Conservation (phyloP, 2,329 filamentous ascomycete species). For the Claviceps arundinis region DNA sequence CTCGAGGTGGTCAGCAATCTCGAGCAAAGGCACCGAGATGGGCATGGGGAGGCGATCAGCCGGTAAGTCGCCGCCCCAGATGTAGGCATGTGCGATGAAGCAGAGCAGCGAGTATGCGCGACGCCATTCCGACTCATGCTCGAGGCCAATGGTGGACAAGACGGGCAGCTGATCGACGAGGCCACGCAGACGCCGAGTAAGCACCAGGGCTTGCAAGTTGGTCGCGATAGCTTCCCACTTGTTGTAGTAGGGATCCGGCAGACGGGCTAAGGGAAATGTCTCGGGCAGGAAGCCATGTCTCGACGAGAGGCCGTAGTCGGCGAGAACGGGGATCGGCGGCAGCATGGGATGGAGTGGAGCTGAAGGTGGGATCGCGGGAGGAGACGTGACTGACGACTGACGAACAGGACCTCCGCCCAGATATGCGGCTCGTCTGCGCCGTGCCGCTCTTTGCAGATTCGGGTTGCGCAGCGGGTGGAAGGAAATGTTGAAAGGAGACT, state of each 20-base stretch:
- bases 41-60: slow-evolving; percentile 65
- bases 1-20: slow-evolving; percentile 65
- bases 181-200: slow-evolving; percentile 69
- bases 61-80: slow-evolving; percentile 85
- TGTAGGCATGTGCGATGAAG: slow-evolving; percentile 89
- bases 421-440: not conserved
- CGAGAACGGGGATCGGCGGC: slow-evolving; percentile 47
- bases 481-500: not conserved
- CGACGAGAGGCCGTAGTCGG: slow-evolving; percentile 69
- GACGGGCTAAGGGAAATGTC: slow-evolving; percentile 61
- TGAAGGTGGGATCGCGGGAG: not conserved
- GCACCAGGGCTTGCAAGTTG: slow-evolving; percentile 76
- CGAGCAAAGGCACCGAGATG: slow-evolving; percentile 70
- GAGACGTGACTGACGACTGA: not conserved
- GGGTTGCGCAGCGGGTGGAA: not conserved
- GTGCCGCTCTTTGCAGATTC: not conserved
- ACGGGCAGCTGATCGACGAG: slow-evolving; percentile 72
- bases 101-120: slow-evolving; percentile 80
- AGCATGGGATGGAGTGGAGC: slow-evolving; percentile 29
- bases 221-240: slow-evolving; percentile 82
- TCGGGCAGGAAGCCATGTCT: slow-evolving; percentile 79
- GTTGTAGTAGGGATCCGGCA: slow-evolving; percentile 85
- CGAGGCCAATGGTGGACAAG: slow-evolving; percentile 68
- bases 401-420: not conserved
- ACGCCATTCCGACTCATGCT: slow-evolving; percentile 81